Percentiles rank a stretch among this genome's conserved stretches.
These are phyloP conservation scores for Heritiera littoralis DNA, from an alignment of 345 rosid genomes.

Conservation along the genomic window DNA sequence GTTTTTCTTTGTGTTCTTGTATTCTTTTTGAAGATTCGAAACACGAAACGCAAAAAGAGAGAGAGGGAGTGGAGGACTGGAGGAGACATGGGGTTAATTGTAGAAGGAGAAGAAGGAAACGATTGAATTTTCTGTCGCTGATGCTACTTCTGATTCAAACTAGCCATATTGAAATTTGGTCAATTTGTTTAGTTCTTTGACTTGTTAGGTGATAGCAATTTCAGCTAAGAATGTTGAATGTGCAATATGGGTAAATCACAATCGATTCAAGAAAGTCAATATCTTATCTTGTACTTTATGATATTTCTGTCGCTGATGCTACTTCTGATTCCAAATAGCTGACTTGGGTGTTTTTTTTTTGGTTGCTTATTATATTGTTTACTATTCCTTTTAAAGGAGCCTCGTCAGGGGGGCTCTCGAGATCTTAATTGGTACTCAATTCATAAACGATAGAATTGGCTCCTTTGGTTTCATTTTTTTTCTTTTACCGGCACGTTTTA, in stretches of 20 bases:
- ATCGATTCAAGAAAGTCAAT: neutral
- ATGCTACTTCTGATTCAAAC: too few species aligned
- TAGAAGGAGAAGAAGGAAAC: slow-evolving; percentile 16
- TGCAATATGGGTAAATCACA: neutral
- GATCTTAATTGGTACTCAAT: slow-evolving; percentile 60
- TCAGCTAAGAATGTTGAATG: neutral
- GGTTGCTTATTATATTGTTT: slow-evolving; percentile 25
- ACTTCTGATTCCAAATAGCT: neutral
- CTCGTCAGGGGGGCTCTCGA: slow-evolving; percentile 67
- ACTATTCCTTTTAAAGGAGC: slow-evolving; percentile 48
- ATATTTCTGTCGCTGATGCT: neutral
- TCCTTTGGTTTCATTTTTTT: neutral
- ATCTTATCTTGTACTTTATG: neutral
- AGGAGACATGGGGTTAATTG: slow-evolving; percentile 39
- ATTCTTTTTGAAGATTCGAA: neutral
- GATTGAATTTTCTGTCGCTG: too few species aligned
- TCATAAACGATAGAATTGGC: neutral
- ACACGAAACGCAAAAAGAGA: neutral
- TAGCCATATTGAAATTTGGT: neutral
- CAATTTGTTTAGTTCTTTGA: neutral
- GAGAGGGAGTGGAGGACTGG: too few species aligned
- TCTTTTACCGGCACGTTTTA: neutral
- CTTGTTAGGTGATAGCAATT: neutral
- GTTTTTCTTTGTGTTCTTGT: neutral
- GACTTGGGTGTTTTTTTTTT: neutral